Conservation (phyloP, 768 basidiomycete genomes). For the Lepiota venenata region DNA sequence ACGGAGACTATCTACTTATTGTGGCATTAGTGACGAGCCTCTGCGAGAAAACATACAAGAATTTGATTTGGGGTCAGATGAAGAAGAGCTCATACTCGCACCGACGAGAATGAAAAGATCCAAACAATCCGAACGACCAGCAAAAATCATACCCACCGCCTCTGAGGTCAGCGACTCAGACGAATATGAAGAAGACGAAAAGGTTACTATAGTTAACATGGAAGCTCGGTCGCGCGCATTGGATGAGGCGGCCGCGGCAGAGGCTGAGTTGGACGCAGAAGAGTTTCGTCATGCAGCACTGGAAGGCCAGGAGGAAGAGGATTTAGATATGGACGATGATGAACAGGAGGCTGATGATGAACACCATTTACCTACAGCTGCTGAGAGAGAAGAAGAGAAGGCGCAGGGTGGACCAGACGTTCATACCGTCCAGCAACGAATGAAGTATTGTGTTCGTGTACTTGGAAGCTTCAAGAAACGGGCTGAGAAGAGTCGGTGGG, state of each 20-base stretch:
- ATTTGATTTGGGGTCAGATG: conserved; percentile 62
- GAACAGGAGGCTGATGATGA: conserved; percentile 36
- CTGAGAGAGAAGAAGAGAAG: conserved; percentile 73
- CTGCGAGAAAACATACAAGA: conserved; percentile 51
- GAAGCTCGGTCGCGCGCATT: conserved; percentile 76
- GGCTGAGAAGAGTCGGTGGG: conserved; percentile 66
- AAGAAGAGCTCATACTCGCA: conserved; percentile 42
- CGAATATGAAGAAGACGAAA: conserved; percentile 41
- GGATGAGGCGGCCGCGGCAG: conserved; percentile 61
- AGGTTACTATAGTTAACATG: conserved; percentile 76
- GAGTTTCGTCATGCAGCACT: conserved; percentile 58
- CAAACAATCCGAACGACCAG: conserved; percentile 45
- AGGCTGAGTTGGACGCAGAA: conserved; percentile 65
- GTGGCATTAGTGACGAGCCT: conserved; percentile 41
- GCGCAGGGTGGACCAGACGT: conserved; percentile 67
- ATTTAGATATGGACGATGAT: conserved; percentile 44
- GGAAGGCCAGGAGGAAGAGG: conserved; percentile 45
- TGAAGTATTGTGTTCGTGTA: conserved; percentile 73
- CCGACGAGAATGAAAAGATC: conserved; percentile 45
- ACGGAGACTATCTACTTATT: conserved; percentile 3
- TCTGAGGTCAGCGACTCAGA: conserved; percentile 43
- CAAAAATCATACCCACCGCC: conserved; percentile 47
- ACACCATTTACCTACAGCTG: conserved; percentile 67
- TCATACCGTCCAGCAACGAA: conserved; percentile 71
- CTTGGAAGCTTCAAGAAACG: conserved; percentile 69